A percentile compares a stretch with the other conserved stretches of the same genome.
These are phyloP conservation scores for Cairneyella variabilis DNA, from an alignment of 495 filamentous ascomycete species.

Conservation along the genomic window DNA sequence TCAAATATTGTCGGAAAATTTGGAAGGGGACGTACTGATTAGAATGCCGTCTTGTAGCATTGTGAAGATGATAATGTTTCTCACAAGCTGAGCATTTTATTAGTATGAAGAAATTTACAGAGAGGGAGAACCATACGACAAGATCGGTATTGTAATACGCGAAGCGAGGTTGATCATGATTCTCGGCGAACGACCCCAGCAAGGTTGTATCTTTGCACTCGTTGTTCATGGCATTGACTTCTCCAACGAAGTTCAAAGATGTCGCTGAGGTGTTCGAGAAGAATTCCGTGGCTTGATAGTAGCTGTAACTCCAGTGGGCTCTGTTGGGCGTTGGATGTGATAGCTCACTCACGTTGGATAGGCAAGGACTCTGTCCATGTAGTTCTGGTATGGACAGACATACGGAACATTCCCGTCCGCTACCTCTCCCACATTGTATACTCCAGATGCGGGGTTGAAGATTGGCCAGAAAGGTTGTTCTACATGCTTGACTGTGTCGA, in stretches of 20 bases:
- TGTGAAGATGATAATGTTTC: slow-evolving; percentile 65
- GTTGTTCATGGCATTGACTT: slow-evolving; percentile 49
- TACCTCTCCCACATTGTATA: slow-evolving; percentile 69
- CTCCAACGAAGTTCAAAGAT: slow-evolving; percentile 52
- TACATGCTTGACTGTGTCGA: slow-evolving; percentile 72
- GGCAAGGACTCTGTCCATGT: slow-evolving; percentile 61
- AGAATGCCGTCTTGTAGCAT: slow-evolving; percentile 54
- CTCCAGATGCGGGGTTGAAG: slow-evolving; percentile 62
- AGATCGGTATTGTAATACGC: slow-evolving; percentile 2
- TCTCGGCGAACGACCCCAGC: slow-evolving; percentile 12
- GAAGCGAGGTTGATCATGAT: slow-evolving; percentile 11
- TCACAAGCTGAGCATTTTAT: slow-evolving; percentile 36
- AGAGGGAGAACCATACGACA: neutral
- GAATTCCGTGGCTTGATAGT: slow-evolving; percentile 56
- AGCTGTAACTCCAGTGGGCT: slow-evolving; percentile 18
- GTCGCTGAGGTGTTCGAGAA: slow-evolving; percentile 55
- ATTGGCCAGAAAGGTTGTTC: slow-evolving; percentile 62
- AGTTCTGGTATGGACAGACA: slow-evolving; percentile 60
- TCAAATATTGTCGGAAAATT: neutral
- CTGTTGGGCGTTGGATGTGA: neutral
- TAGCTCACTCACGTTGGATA: slow-evolving; percentile 59
- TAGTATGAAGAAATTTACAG: neutral
- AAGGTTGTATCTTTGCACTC: slow-evolving; percentile 8
- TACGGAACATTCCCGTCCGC: slow-evolving; percentile 50
- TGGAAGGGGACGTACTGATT: slow-evolving; percentile 6